Conservation (phyloP, 768 basidiomycete genomes). For the Mycena vitilis region DNA sequence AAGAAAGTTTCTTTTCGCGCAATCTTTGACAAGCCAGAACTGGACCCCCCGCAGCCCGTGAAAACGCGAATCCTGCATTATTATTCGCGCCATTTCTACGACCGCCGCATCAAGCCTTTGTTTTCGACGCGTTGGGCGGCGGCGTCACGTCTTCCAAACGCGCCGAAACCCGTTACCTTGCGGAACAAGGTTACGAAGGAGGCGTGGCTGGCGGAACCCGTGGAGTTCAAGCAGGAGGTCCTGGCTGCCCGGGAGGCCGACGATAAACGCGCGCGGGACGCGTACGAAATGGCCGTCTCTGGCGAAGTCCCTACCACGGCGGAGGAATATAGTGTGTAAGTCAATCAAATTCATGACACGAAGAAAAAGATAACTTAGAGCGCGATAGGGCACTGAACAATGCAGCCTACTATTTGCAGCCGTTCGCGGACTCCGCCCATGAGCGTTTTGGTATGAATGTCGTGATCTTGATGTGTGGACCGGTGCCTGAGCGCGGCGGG, state of each 20-base stretch:
- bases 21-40: background rate
- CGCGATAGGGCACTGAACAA: background rate
- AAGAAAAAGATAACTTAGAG: too few species aligned
- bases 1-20: background rate
- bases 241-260: background rate
- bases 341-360: background rate
- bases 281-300: background rate
- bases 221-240: conserved; percentile 6
- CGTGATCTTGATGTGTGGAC: conserved; percentile 1
- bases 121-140: conserved; percentile 1
- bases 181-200: background rate
- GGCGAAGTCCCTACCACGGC: background rate
- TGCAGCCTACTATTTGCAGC: conserved; percentile 5
- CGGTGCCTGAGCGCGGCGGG: background rate
- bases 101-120: conserved; percentile 5
- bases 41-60: background rate
- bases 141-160: background rate
- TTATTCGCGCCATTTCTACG: conserved; percentile 8
- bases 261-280: background rate
- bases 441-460: conserved; percentile 17
- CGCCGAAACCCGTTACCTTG: background rate
- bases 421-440: background rate
- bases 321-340: background rate
- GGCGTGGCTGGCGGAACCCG: background rate
- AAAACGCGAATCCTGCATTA: background rate